Evolutionary conservation across 164 flowering plant genomes (phyloP).

Genomic region (Berberis vulgaris): DNA sequence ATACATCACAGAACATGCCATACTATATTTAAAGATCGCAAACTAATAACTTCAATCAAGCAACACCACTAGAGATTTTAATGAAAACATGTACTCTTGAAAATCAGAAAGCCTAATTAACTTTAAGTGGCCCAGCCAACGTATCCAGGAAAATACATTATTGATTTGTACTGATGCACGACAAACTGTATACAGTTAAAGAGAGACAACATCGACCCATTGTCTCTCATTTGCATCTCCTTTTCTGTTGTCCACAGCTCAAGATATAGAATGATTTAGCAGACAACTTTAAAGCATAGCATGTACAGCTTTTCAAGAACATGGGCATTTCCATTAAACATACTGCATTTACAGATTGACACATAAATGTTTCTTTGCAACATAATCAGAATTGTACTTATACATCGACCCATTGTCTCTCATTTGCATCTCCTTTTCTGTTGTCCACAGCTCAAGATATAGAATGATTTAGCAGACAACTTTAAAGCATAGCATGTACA

Average conservation of each 20-base stretch:
- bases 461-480: constrained; percentile 3
- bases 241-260: constrained; percentile 3
- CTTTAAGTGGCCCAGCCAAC: background rate
- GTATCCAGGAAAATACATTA: background rate
- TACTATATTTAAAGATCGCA: background rate
- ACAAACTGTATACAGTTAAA: constrained; percentile 1
- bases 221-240: too few species aligned
- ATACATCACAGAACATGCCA: background rate
- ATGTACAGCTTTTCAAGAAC: too few species aligned
- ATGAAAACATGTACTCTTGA: background rate
- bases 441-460: constrained; percentile 3
- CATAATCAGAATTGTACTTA: too few species aligned
- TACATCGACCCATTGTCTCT: background rate
- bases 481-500: background rate
- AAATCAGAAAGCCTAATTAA: background rate
- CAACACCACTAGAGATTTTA: background rate
- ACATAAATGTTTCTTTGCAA: too few species aligned
- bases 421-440: background rate
- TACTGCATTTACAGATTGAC: background rate
- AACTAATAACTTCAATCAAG: background rate
- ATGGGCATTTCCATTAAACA: background rate
- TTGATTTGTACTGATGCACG: background rate
- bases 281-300: constrained; percentile 1
- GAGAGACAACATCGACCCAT: background rate
- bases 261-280: background rate